A percentile compares a stretch with the other conserved stretches of the same genome.
Conservation (phyloP, 495 filamentous ascomycete species). For the Penicillium desertorum region DNA sequence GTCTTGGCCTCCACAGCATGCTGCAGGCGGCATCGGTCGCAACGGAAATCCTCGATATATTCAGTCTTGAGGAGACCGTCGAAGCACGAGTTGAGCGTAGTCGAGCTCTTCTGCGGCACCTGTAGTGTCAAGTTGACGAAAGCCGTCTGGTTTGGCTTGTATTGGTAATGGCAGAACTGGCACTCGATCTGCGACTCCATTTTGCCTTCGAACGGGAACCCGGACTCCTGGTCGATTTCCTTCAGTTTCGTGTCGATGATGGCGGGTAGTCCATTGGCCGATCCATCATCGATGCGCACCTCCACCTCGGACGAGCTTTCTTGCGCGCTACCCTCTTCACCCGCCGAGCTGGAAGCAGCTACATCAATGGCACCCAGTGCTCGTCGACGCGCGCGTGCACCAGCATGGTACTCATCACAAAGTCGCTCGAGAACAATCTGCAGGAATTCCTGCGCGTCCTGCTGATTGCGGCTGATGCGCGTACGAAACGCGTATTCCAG, state of each 20-base stretch:
- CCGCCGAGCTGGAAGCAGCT: conserved; percentile 21
- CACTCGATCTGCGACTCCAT: conserved; percentile 94
- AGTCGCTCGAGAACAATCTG: conserved; percentile 91
- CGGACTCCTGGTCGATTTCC: conserved; percentile 58
- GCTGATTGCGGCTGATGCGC: conserved; percentile 87
- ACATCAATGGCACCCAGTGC: conserved; percentile 24
- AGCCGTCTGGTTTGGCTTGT: conserved; percentile 73
- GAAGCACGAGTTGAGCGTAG: conserved; percentile 73
- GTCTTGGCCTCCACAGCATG: conserved; percentile 62
- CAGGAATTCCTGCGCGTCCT: conserved; percentile 98
- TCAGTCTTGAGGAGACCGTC: conserved; percentile 94
- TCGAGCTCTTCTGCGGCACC: conserved; percentile 74
- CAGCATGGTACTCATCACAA: conserved; percentile 90
- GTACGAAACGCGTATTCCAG: conserved; percentile 86
- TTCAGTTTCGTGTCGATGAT: conserved; percentile 47
- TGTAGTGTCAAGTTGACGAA: conserved; percentile 93
- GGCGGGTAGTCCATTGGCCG: conserved; percentile 39
- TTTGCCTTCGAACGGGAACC: conserved; percentile 83
- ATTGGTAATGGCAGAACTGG: conserved; percentile 81
- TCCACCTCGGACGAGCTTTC: conserved; percentile 36
- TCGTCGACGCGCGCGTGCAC: conserved; percentile 62
- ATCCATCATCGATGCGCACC: conserved; percentile 46
- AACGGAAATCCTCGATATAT: conserved; percentile 94
- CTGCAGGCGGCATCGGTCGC: conserved; percentile 84
- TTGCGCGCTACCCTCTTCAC: conserved; percentile 15